Evolutionary conservation across 192 early-diverging fungal genomes (phyloP), one percentile per base, ranked within the genome.

Genomic region (Chytriomyces sp.): DNA sequence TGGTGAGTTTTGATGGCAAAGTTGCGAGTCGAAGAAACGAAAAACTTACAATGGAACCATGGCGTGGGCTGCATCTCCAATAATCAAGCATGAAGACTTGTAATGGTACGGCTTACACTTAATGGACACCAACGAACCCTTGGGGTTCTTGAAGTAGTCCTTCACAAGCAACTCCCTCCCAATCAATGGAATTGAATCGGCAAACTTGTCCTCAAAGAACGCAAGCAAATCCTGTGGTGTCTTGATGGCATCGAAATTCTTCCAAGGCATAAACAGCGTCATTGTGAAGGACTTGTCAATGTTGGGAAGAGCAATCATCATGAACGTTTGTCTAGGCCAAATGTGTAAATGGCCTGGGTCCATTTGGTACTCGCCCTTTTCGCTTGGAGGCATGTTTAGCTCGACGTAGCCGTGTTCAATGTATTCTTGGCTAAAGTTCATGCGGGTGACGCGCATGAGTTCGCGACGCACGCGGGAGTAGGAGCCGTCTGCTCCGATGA

Each of bases 241-340:
- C 65, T 75, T 75, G 61, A 75, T 64, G 47, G 73, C 73, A 10
- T 75, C 73, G 79, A 97, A 97, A 72, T 92, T 91, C 23, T 82
- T 73, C 84, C 90, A 93, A 7, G 97, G 97, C 95, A 96, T 96
- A 78, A 99, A 99, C 48, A 99, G 83, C 63, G 97, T 99, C 79
- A 94, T 93, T 0, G 97, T 99, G 77, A 99, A 99, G 1, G 96
- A 92, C 63, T 91, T 90, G 87, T 97, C 93, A 67, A 87, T 86
- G 84, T 99, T 99, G 47, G 97, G 96, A 62, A 99, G 88, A 0
- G 97, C 97, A 82, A 99, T 99, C 83, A 99, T 88, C 97, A 99
- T 99, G 72, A 95, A 97, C 16, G 93, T 92, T 69, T 96, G 91
- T 8, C 94, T 87, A 7, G 97, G 97, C 97, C 97, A 99, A 72